Conservation (phyloP, 495 filamentous ascomycete species). For the Annulohypoxylon moriforme region DNA sequence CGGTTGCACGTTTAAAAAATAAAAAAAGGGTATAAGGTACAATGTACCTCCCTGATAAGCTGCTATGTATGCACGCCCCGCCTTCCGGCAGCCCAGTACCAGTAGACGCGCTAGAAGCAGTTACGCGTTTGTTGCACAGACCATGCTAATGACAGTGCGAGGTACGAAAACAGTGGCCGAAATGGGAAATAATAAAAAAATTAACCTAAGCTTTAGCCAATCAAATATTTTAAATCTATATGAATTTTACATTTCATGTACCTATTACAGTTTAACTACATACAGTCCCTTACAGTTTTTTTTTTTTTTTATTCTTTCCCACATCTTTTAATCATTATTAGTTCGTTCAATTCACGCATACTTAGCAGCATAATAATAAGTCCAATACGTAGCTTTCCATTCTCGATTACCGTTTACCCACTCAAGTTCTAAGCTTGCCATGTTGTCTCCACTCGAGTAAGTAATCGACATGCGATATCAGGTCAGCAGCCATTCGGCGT, state of each 20-base stretch:
- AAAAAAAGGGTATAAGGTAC: constrained; percentile 17
- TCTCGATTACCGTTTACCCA: constrained; percentile 16
- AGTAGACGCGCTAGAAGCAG: constrained; percentile 35
- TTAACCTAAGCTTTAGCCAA: constrained; percentile 17
- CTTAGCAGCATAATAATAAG: background rate
- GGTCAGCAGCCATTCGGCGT: constrained; percentile 6
- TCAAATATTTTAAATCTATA: constrained; percentile 29
- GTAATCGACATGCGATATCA: background rate
- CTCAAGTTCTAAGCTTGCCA: background rate
- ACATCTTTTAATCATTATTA: background rate
- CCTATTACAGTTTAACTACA: background rate
- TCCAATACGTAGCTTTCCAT: background rate
- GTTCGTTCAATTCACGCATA: too few relatives aligned
- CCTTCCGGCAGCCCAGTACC: constrained; percentile 16
- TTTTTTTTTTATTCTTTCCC: background rate
- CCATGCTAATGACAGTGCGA: constrained; percentile 11
- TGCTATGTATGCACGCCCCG: constrained; percentile 22
- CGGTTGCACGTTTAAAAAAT: constrained; percentile 34
- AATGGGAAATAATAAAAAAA: constrained; percentile 30
- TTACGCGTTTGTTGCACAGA: constrained; percentile 38
- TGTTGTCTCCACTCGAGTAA: constrained; percentile 15
- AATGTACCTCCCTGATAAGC: constrained; percentile 31
- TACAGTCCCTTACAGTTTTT: background rate
- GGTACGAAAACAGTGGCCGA: constrained; percentile 26
- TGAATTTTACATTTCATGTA: constrained; percentile 23